Conservation (phyloP, 192 early-diverging fungal species). For the Cladochytrium replicatum region DNA sequence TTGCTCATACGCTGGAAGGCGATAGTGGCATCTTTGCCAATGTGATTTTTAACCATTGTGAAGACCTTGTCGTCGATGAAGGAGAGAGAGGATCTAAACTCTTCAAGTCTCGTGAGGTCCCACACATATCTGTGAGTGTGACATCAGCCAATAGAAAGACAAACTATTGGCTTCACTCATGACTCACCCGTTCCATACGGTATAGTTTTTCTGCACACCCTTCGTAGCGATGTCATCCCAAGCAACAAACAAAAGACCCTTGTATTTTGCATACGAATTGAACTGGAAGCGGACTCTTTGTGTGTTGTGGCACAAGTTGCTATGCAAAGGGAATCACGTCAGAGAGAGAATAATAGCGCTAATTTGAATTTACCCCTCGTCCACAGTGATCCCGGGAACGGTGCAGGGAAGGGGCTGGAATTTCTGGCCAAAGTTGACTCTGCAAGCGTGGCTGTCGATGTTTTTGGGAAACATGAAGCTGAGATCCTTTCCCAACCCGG, state of each 20-base stretch:
- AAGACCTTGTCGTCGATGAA: conserved; percentile 4
- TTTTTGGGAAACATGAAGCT: conserved; percentile 9
- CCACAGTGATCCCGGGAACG: no score
- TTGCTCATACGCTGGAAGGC: background rate
- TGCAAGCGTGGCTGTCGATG: background rate
- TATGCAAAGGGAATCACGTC: no score
- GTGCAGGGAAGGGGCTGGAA: conserved; percentile 9
- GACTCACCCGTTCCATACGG: conserved; percentile 60
- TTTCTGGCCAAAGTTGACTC: background rate
- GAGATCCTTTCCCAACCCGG: conserved; percentile 15
- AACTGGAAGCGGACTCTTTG: no score
- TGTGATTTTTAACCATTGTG: conserved; percentile 20
- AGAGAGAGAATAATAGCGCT: no score
- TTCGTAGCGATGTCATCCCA: no score
- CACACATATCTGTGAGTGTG: conserved; percentile 38
- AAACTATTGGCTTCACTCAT: background rate
- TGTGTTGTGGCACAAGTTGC: no score
- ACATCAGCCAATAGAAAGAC: background rate
- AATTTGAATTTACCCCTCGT: no score
- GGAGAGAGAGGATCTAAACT: conserved; percentile 7
- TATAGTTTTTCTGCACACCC: conserved; percentile 51
- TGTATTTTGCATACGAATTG: no score
- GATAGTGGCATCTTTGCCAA: conserved; percentile 39
- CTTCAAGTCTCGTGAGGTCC: conserved; percentile 44
- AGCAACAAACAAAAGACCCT: no score